These are phyloP conservation scores for Chrysosporium keratinophilum DNA, from an alignment of 2,329 filamentous ascomycete genomes.

Conservation along the genomic window DNA sequence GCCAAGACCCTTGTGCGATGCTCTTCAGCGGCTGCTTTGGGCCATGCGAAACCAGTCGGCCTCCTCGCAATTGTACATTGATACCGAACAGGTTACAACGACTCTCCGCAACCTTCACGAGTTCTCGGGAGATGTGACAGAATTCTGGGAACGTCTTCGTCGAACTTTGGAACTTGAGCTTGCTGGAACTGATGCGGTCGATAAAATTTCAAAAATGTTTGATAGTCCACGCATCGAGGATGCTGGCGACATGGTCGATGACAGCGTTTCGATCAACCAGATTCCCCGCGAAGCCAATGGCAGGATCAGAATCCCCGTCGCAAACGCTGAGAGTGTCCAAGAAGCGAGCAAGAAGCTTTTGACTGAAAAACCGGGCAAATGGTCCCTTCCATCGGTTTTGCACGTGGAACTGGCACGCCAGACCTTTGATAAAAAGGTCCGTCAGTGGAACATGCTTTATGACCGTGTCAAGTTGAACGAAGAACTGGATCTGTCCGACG, in stretches of 20 bases:
- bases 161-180: constrained; percentile 45
- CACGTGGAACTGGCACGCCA: constrained; percentile 50
- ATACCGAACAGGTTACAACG: constrained; percentile 34
- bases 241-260: constrained; percentile 23
- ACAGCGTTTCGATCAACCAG: constrained; percentile 24
- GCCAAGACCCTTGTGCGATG: constrained; percentile 43
- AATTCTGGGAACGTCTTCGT: constrained; percentile 47
- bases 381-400: constrained; percentile 41
- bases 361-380: constrained; percentile 27
- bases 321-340: constrained; percentile 29
- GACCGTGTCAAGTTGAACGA: constrained; percentile 50
- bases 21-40: constrained; percentile 44
- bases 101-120: constrained; percentile 34
- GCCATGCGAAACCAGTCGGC: constrained; percentile 39
- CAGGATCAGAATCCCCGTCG: constrained; percentile 31
- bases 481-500: constrained; percentile 38
- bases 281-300: constrained; percentile 32
- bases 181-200: constrained; percentile 33
- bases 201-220: constrained; percentile 38
- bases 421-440: constrained; percentile 43
- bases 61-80: constrained; percentile 29
- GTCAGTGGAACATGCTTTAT: constrained; percentile 48
- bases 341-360: constrained; percentile 29
- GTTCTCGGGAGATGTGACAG: constrained; percentile 43
- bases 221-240: constrained; percentile 31